Base-by-base conservation (phyloP, 257 asterid species). In the Nicotiana noctiflora region DNA sequence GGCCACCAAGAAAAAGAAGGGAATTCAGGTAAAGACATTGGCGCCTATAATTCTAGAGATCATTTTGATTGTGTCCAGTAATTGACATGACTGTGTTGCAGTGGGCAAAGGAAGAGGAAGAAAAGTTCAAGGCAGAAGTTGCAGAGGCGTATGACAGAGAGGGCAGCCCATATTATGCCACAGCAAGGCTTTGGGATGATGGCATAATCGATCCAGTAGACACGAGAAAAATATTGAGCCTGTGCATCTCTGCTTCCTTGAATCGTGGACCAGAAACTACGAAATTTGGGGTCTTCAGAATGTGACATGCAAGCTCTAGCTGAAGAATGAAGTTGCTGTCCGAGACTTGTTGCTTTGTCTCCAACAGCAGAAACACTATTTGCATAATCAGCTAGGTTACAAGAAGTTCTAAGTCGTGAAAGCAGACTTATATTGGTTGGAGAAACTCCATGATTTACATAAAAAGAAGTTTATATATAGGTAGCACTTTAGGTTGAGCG, bases 171-270 rank as follows among this genome's bases (percentile, higher is more conserved):
- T 92, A 91, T 81, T 93, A 93, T 85, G 94, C 99, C 14, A 93
- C 98, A 8, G 93, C 98, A 1, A 89, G 99, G 84, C 97, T 95
- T 74, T 95, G 99, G 99, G 99, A 95, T 46, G 99, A 95, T 18
- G 99, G 99, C 11, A 87, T 95, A 23, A 93, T 95, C 31, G 99
- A 95, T 82, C 99, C 99, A 12, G 97, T 96, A 25, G 97, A 95
- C 79, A 96, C 99, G 12, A 92, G 99, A 76, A 96, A 88, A 83
- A 72, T 92, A 57, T 66, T 96, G 59, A 94, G 97, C 82, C 96
- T 91, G 64, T 88, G 90, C 89, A 37, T 96, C 72, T 91, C 99
- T 61, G 97, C 99, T 59, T 82, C 96, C 32, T 13, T 76, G 62
- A 96, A 92, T 77, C 92, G 91, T 64, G 84, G 83, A 81, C 88